Conservation (phyloP, 768 basidiomycete genomes). For the Hirschioporus abietinus region DNA sequence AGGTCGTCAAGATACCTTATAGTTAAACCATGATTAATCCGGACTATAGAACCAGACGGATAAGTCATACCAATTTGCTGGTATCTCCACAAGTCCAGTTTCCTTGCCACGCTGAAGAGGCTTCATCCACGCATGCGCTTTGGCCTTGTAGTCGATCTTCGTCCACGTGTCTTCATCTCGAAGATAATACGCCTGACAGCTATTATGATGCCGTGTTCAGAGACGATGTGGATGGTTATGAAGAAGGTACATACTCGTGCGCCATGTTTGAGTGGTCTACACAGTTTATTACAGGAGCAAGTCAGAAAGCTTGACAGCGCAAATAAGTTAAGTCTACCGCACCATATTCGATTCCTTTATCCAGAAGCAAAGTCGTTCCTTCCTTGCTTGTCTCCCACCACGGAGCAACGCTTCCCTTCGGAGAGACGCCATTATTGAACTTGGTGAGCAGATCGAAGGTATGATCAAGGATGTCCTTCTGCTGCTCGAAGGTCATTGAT, state of each 20-base stretch:
- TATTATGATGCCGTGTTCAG: conserved; percentile 24
- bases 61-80: conserved; percentile 56
- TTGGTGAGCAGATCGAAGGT: conserved; percentile 59
- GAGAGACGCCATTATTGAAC: conserved; percentile 56
- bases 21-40: neutral
- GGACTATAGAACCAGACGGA: neutral
- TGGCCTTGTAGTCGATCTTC: conserved; percentile 58
- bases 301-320: no score
- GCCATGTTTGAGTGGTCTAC: conserved; percentile 57
- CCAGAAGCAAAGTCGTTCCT: conserved; percentile 56
- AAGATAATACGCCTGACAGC: conserved; percentile 62
- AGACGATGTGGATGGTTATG: neutral
- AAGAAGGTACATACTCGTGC: conserved; percentile 34
- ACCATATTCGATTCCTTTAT: conserved; percentile 75
- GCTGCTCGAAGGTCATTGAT: conserved; percentile 56
- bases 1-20: conserved; percentile 65
- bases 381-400: conserved; percentile 80
- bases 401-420: conserved; percentile 63
- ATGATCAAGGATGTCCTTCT: conserved; percentile 64
- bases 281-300: neutral
- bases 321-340: conserved; percentile 7
- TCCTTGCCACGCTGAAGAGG: conserved; percentile 58
- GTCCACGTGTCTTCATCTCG: conserved; percentile 67
- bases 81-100: conserved; percentile 60
- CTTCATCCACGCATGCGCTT: conserved; percentile 70